Percentiles rank a stretch among this genome's conserved stretches.
These are phyloP conservation scores for Botrytis medusae DNA, from an alignment of 2,329 filamentous ascomycete species.

Conservation along the genomic window DNA sequence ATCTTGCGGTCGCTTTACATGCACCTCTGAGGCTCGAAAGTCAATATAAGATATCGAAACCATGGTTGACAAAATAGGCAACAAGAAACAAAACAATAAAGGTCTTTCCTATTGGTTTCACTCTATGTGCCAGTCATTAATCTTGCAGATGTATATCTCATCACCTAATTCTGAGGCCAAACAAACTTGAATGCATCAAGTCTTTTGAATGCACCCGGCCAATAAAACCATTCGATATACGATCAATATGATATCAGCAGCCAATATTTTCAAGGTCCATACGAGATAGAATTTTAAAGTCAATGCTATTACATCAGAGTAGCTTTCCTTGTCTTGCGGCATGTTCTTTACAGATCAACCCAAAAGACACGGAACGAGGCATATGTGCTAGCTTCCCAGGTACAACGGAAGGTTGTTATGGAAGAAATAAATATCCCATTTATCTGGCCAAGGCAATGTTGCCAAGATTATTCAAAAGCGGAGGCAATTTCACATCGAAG, in stretches of 20 bases:
- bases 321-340: background rate
- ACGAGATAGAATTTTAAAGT: background rate
- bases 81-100: background rate
- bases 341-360: background rate
- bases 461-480: background rate
- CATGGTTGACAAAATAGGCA: background rate
- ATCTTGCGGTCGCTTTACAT: background rate
- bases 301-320: background rate
- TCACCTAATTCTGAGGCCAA: background rate
- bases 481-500: background rate
- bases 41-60: background rate
- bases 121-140: background rate
- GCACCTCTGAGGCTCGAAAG: conserved; percentile 1
- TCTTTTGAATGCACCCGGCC: background rate
- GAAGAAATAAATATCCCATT: background rate
- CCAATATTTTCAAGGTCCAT: background rate
- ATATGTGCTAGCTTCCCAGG: background rate
- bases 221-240: background rate
- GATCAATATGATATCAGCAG: background rate
- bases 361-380: background rate
- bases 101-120: background rate
- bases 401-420: background rate
- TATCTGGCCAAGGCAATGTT: background rate
- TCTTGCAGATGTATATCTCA: background rate
- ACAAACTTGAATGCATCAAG: background rate